These are phyloP conservation scores for Wickerhamomyces kurtzmanii DNA, from an alignment of 805 yeast genomes.

Conservation along the genomic window DNA sequence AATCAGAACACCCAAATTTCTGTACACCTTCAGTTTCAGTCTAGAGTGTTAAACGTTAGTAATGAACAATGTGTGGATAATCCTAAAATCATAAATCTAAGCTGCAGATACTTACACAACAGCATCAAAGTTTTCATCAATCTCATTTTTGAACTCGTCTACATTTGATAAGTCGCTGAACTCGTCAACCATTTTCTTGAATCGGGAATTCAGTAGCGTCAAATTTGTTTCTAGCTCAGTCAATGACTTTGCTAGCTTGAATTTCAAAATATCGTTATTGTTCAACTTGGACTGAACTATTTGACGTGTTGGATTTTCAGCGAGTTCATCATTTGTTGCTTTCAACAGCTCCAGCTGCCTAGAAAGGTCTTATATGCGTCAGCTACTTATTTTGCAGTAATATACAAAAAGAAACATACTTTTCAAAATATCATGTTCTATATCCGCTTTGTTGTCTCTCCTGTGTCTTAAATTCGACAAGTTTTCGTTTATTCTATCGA, in stretches of 20 bases:
- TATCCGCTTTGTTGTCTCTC: constrained; percentile 18
- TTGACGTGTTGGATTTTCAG: constrained; percentile 17
- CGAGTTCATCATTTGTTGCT: constrained; percentile 13
- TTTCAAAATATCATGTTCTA: constrained; percentile 12
- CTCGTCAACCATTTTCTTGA: constrained; percentile 26
- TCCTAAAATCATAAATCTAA: no score
- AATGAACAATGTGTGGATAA: no score
- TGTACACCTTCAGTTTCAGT: constrained; percentile 49
- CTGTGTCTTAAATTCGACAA: constrained; percentile 19
- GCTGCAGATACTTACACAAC: constrained; percentile 19
- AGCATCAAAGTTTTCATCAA: constrained; percentile 29
- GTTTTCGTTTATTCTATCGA: constrained; percentile 33
- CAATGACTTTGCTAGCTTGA: constrained; percentile 40
- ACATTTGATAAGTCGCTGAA: constrained; percentile 22
- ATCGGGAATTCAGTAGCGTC: constrained; percentile 22
- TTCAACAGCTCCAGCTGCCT: constrained; percentile 8
- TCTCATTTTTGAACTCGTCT: constrained; percentile 21
- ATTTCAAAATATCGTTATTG: constrained; percentile 32
- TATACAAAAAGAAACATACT: constrained; percentile 2
- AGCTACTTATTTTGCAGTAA: no score
- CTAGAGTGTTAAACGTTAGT: constrained; percentile 17
- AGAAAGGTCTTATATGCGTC: constrained; percentile 5
- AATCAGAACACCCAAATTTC: constrained; percentile 47
- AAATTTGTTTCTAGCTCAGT: constrained; percentile 37
- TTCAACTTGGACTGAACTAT: constrained; percentile 22